Conservation (phyloP, 495 filamentous ascomycete genomes). For the Penicillium daleae region DNA sequence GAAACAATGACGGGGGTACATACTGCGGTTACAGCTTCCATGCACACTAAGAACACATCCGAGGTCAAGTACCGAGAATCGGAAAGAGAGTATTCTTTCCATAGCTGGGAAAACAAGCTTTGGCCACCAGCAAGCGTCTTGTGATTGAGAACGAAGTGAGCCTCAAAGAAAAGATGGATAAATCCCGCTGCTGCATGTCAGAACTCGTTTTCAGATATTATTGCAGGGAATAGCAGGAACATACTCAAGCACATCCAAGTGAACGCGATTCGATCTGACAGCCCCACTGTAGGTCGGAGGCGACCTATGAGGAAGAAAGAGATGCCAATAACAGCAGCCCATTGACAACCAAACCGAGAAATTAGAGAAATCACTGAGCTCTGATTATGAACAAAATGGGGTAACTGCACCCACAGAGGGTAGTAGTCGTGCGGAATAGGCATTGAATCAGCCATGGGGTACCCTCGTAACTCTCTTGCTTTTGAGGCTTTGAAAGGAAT, state of each 20-base stretch:
- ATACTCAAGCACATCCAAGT: not conserved
- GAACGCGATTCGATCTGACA: not conserved
- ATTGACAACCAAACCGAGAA: not conserved
- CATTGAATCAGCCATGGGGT: too few species aligned
- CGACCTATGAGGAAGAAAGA: not conserved
- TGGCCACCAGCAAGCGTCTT: slow-evolving; percentile 46
- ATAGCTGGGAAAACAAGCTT: slow-evolving; percentile 69
- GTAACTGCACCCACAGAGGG: not conserved
- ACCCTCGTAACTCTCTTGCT: too few species aligned
- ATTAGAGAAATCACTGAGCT: not conserved
- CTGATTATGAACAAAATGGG: not conserved
- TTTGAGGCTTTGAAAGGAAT: too few species aligned
- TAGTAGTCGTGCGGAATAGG: not conserved
- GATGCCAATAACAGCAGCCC: not conserved
- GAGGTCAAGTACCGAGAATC: slow-evolving; percentile 76
- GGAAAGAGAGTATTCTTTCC: slow-evolving; percentile 81
- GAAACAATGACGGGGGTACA: not conserved
- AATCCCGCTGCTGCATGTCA: not conserved
- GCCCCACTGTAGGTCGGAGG: not conserved
- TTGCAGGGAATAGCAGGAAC: not conserved
- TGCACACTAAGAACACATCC: slow-evolving; percentile 73
- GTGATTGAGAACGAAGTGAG: slow-evolving; percentile 68
- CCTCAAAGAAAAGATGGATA: slow-evolving; percentile 77
- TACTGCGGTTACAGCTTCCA: slow-evolving; percentile 76
- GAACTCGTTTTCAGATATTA: not conserved